A percentile compares a stretch with the other conserved stretches of the same genome.
These are phyloP conservation scores for Aristolochia fimbriata DNA, from an alignment of 164 flowering plant genomes.

Conservation along the genomic window DNA sequence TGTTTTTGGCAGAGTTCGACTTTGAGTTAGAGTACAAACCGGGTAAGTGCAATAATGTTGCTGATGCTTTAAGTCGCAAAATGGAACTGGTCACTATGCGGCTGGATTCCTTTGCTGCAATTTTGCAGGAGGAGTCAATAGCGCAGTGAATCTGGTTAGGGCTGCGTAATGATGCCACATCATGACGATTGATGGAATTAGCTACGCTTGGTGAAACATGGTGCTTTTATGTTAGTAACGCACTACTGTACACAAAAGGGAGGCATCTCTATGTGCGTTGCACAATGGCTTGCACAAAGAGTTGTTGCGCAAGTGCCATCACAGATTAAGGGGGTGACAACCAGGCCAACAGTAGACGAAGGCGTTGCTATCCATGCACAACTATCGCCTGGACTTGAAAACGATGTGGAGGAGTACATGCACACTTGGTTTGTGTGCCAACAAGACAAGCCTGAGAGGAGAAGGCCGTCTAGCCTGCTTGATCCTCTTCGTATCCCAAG, in stretches of 20 bases:
- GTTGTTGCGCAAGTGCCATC: too few relatives aligned
- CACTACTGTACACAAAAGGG: neutral
- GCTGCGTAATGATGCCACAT: neutral
- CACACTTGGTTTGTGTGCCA: neutral
- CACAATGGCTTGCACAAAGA: too few relatives aligned
- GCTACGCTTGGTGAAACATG: neutral
- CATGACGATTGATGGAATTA: neutral
- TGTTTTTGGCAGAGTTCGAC: conserved; percentile 8
- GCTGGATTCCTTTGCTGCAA: too few relatives aligned
- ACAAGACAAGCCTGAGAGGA: neutral
- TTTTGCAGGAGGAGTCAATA: neutral
- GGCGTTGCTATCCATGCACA: neutral
- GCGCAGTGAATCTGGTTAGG: neutral
- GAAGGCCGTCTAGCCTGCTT: neutral
- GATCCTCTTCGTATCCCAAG: neutral
- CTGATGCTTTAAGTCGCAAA: neutral
- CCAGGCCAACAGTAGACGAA: neutral
- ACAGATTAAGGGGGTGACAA: neutral
- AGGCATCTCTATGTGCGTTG: neutral
- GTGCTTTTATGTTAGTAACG: neutral
- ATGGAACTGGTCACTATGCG: neutral
- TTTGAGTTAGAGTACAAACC: neutral
- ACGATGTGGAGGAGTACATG: neutral
- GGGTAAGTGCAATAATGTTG: neutral
- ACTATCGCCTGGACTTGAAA: neutral